Evolutionary conservation across 2,329 filamentous ascomycete species (phyloP), one percentile per base, ranked within the genome.

Genomic region (Hypomyces perniciosus): DNA sequence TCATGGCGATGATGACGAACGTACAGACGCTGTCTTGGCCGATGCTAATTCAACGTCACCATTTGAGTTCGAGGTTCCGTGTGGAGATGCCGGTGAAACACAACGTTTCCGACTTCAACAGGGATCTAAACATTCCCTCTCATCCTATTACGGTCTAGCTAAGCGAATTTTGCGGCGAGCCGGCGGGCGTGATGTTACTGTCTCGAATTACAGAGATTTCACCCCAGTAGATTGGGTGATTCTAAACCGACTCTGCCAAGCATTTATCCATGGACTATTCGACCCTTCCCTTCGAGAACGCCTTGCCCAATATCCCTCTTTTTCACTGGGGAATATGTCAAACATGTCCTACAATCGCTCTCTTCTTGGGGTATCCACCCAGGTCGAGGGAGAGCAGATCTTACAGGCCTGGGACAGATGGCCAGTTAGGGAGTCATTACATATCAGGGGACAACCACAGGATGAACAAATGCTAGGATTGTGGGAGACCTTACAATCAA

Each of bases 331-430:
- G 10, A 54, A 62, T 7, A 46, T 54, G 1, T 48, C 61, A 0
- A 59, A 62, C 2, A 46, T 55, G 2, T 57, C 64, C 5, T 64
- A 63, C 45, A 64, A 69, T 51, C 74, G 77, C 37, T 78, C 79
- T 4, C 71, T 85, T 1, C 65, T 70, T n/a, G 78, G 79, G 0
- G 71, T 81, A 2, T 74, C 69, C 53, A 73, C 68, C 10, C 78
- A 83, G 55, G 64, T 74, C 2, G 81, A 85, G 57, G 81, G 81
- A 6, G 81, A 84, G 58, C 66, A 68, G 20, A 61, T 82, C 26
- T 67, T 76, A 1, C 70, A 76, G 60, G 59, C 69, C 3, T 68
- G 62, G 67, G 57, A 65, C 34, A 50, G 54, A 6, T 64, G 54
- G 35, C 54, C 57, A 4, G 48, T 58, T 26, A 57, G 52, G 39